phyloP scores from a whole-genome alignment of 345 rosid species.

The Streptanthus diversifolius region DNA sequence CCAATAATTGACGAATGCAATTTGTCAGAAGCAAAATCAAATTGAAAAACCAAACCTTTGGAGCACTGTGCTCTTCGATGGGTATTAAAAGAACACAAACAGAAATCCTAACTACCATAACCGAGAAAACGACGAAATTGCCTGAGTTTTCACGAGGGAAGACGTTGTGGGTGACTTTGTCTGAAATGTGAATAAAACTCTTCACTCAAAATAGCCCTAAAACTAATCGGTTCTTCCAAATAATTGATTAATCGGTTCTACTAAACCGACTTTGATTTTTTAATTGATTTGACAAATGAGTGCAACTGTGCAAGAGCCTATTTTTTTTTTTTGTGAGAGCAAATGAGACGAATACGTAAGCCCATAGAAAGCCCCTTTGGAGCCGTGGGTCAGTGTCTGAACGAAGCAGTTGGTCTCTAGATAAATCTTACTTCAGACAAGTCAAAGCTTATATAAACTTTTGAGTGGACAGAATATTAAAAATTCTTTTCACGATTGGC shows the following conservation, averaged over 20 bases:
- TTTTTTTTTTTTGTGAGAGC: not conserved
- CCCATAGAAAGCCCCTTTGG: not conserved
- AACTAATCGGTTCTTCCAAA: not conserved
- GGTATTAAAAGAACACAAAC: not conserved
- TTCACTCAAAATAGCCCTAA: not conserved
- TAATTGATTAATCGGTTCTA: not conserved
- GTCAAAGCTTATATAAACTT: not conserved
- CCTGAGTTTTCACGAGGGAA: not conserved
- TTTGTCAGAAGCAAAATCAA: not conserved
- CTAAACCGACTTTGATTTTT: not conserved
- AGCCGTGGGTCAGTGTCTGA: not conserved
- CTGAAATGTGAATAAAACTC: too few relatives aligned
- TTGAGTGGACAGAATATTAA: not conserved
- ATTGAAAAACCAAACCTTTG: not conserved
- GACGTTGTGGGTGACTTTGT: not conserved
- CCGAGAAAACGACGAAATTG: not conserved
- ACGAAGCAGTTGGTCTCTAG: not conserved
- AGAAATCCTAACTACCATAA: not conserved
- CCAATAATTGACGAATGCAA: not conserved
- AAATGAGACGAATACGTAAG: not conserved
- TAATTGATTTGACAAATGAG: not conserved
- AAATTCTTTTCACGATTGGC: not conserved
- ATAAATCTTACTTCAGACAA: constrained; percentile 10
- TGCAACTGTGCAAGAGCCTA: not conserved
- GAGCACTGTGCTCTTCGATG: not conserved